Evolutionary conservation across 106 monocot species (phyloP).

Genomic region (Posidonia australis): DNA sequence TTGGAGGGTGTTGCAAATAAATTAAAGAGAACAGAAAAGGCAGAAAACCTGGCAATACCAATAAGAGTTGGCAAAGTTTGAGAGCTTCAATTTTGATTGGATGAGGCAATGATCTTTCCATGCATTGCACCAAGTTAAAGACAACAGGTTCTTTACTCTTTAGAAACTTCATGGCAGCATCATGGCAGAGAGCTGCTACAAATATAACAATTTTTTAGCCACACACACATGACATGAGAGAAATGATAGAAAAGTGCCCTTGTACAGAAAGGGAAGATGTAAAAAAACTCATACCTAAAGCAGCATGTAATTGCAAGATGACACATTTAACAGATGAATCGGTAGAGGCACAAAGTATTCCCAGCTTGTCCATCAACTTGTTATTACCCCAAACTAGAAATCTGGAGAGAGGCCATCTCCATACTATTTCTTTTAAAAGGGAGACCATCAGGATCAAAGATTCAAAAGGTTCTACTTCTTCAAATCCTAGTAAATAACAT

Average conservation of each 20-base stretch:
- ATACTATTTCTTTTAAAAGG: conserved; percentile 51
- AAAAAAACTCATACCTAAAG: conserved; percentile 50
- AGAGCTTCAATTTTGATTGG: conserved; percentile 42
- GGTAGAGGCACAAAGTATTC: conserved; percentile 14
- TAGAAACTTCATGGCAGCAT: conserved; percentile 48
- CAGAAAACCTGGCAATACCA: conserved; percentile 20
- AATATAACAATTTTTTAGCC: conserved; percentile 3
- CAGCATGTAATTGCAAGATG: conserved; percentile 45
- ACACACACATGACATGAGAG: too few relatives aligned
- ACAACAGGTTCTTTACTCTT: conserved; percentile 32
- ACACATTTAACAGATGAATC: conserved; percentile 18
- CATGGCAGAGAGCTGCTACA: conserved; percentile 76
- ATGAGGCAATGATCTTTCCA: conserved; percentile 17
- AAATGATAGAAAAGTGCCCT: background rate
- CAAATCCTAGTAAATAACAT: conserved; percentile 33
- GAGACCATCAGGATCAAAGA: conserved; percentile 39
- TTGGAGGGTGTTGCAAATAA: background rate
- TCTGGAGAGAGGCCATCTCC: conserved; percentile 62
- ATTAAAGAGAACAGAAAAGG: background rate
- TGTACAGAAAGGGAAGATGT: conserved; percentile 8
- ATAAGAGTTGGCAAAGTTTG: conserved; percentile 41
- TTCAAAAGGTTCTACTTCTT: conserved; percentile 27
- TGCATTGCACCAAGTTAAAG: conserved; percentile 22
- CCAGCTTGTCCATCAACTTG: conserved; percentile 37
- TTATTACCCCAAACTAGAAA: conserved; percentile 46